phyloP scores from a whole-genome alignment of 768 basidiomycete species.

The Lentinula aciculospora region DNA sequence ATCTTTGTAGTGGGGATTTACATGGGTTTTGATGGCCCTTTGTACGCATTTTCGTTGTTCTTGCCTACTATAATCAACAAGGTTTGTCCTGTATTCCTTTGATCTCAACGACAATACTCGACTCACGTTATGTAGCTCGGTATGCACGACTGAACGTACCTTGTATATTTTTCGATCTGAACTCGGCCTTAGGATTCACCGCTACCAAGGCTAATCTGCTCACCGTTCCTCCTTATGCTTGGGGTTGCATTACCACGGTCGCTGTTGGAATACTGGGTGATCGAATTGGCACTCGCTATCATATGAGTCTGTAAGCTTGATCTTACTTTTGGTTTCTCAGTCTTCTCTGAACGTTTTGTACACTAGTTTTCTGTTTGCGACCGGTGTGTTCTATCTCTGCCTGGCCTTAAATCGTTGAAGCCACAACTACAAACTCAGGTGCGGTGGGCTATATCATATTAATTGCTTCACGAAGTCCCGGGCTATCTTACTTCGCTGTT shows the following conservation, averaged over 20 bases:
- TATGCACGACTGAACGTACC: neutral
- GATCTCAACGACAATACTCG: neutral
- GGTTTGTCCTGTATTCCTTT: conserved; percentile 24
- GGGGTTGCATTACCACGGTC: conserved; percentile 63
- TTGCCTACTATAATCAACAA: conserved; percentile 50
- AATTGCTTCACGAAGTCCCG: conserved; percentile 51
- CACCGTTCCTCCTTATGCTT: conserved; percentile 73
- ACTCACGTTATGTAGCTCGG: neutral
- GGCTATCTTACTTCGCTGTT: conserved; percentile 67
- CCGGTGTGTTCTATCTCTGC: neutral
- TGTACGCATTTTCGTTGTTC: conserved; percentile 46
- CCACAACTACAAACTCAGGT: conserved; percentile 19
- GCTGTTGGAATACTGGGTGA: conserved; percentile 60
- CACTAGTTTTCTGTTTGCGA: conserved; percentile 6
- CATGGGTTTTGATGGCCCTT: conserved; percentile 55
- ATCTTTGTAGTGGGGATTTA: conserved; percentile 52
- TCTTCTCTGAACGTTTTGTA: neutral
- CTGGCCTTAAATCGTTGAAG: neutral
- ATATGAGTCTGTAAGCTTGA: conserved; percentile 54
- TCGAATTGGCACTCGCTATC: conserved; percentile 45
- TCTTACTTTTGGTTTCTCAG: neutral
- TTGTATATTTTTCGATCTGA: neutral
- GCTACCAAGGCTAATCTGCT: conserved; percentile 68
- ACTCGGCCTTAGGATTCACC: conserved; percentile 39
- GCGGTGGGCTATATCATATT: conserved; percentile 64